Evolutionary conservation across 1,139 yeast species (phyloP).

Genomic region (Barnettozyma hawaiiensis): DNA sequence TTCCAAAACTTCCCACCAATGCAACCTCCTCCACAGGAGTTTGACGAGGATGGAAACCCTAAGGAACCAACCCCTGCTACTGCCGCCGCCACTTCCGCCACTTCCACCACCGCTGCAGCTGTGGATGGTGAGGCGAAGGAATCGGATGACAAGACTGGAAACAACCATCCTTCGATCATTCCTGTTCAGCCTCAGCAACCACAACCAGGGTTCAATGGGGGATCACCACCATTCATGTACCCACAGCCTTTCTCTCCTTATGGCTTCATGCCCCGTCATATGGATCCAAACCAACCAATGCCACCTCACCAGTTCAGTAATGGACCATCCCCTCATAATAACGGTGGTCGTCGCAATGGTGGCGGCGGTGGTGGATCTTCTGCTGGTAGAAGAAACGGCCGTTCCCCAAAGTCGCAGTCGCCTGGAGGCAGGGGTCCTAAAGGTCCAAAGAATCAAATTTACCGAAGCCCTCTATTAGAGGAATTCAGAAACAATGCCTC

Average conservation of each 20-base stretch:
- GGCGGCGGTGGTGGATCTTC: conserved; percentile 5
- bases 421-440: conserved; percentile 11
- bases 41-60: background rate
- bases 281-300: conserved; percentile 9
- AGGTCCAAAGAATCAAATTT: conserved; percentile 37
- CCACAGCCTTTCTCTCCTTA: conserved; percentile 26
- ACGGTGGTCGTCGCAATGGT: conserved; percentile 6
- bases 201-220: conserved; percentile 15
- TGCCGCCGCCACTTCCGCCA: no score
- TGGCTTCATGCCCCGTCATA: conserved; percentile 23
- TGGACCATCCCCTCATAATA: conserved; percentile 8
- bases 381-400: conserved; percentile 15
- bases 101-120: background rate
- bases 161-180: conserved; percentile 16
- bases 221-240: conserved; percentile 21
- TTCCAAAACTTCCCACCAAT: conserved; percentile 24
- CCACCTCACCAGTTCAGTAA: conserved; percentile 1
- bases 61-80: conserved; percentile 3
- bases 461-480: conserved; percentile 77
- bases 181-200: conserved; percentile 11
- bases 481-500: conserved; percentile 72
- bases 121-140: background rate
- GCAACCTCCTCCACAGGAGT: conserved; percentile 10
- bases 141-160: conserved; percentile 4
- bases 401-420: conserved; percentile 22